Evolutionary conservation across 1,284 basidiomycete genomes (phyloP), one percentile per base, ranked within the genome.

Genomic region (Puccinia coronata): DNA sequence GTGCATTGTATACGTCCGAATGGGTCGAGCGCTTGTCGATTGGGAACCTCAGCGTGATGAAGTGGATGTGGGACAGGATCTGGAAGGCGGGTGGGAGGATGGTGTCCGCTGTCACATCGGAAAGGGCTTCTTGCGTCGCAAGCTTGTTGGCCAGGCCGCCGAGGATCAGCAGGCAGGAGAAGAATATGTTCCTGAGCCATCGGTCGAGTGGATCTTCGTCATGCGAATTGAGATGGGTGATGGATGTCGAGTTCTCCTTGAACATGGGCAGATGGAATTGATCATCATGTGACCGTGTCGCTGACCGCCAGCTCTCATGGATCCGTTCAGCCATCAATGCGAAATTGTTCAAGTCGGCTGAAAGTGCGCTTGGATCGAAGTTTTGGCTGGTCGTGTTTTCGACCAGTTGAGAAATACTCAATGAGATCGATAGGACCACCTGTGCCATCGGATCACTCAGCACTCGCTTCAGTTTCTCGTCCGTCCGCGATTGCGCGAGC

Each of bases 101-200:
- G n/a, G 11, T 4, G 34, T 55, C 39, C 8, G 53, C 36, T 25
- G 25, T 53, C n/a, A n/a, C n/a, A n/a, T n/a, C n/a, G n/a, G 9
- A 16, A 23, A 0, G 31, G 34, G 23, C 36, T 1, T 5, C 53
- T 18, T 23, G 25, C 20, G 25, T 59, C 3, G 34, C 36, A 9
- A 73, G 71, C 36, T 41, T 39, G n/a, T 73, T 73, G 36, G 36
- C 71, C 1, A 73, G 71, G 14, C 71, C 71, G 11, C 53, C 53
- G 12, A 73, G 34, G n/a, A 73, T 73, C 47, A 55, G 23, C 11
- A 73, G 16, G 51, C 53, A 39, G 36, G 16, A 73, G 20, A 73
- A 73, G 36, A 73, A 73, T 23, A 28, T 59, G 18, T 55, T 73
- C 34, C n/a, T 57, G 71, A 57, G 49, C 71, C 71, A 73, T 59